Conservation (phyloP, 371 early-diverging fungal genomes). For the Encephalitozoon intestinalis region DNA sequence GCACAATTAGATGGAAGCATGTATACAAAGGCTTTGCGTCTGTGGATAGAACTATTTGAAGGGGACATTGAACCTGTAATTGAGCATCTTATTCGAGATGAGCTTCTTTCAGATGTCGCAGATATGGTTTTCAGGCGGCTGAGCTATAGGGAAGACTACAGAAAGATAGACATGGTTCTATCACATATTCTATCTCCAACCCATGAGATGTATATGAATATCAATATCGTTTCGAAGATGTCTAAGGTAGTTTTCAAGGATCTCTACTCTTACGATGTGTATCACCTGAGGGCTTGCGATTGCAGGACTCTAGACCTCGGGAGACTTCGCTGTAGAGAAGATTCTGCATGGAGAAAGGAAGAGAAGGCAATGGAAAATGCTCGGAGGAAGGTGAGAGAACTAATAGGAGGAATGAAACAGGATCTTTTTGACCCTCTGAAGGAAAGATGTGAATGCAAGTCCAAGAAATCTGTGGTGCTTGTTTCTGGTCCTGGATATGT, state of each 20-base stretch:
- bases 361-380: not conserved
- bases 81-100: not conserved
- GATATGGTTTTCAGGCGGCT: not conserved
- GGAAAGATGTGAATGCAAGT: not conserved
- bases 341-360: not conserved
- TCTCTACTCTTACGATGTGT: not conserved
- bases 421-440: not conserved
- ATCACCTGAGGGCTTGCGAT: not conserved
- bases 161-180: not conserved
- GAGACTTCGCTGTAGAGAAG: not conserved
- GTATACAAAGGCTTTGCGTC: not conserved
- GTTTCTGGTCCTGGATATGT: not conserved
- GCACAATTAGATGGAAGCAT: not conserved
- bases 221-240: not conserved
- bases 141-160: not conserved
- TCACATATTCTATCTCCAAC: not conserved
- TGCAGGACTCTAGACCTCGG: not conserved
- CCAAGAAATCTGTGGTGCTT: not conserved
- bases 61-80: not conserved
- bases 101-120: not conserved
- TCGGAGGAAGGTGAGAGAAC: not conserved
- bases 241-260: not conserved
- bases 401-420: not conserved
- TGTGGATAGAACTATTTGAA: conserved; percentile 15
- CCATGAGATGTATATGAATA: not conserved